Percentiles rank a stretch among this genome's conserved stretches.
Conservation (phyloP, 192 early-diverging fungal genomes). For the Jimgerdemannia lactiflua region DNA sequence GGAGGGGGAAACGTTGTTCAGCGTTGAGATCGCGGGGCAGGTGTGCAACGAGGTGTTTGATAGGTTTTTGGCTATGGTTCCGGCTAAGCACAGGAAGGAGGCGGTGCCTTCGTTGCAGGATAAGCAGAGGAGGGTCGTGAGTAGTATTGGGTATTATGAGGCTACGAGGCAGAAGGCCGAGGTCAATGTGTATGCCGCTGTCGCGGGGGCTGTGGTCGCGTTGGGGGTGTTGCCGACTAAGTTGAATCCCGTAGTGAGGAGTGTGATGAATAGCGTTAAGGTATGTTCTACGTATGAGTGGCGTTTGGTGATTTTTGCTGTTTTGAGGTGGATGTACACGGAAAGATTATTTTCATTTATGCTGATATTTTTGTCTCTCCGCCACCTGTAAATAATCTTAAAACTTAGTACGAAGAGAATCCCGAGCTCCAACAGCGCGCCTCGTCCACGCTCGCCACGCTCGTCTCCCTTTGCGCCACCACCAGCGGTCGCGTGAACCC, state of each 20-base stretch:
- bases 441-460: constrained; percentile 48
- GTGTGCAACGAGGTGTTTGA: constrained; percentile 44
- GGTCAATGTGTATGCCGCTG: constrained; percentile 63
- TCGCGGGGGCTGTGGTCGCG: constrained; percentile 79
- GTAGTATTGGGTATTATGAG: constrained; percentile 65
- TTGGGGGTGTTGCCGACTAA: constrained; percentile 77
- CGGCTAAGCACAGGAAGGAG: constrained; percentile 26
- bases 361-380: constrained; percentile 3
- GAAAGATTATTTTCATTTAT: too few relatives aligned
- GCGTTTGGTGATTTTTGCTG: constrained; percentile 16
- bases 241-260: constrained; percentile 80
- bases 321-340: neutral
- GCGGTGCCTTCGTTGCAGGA: constrained; percentile 46
- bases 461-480: constrained; percentile 45
- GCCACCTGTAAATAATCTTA: neutral
- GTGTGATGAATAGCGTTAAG: constrained; percentile 86
- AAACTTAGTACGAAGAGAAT: constrained; percentile 58
- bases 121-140: constrained; percentile 56
- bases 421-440: constrained; percentile 50
- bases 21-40: constrained; percentile 50
- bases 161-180: constrained; percentile 61
- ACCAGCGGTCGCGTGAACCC: constrained; percentile 43
- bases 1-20: constrained; percentile 37
- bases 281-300: constrained; percentile 47
- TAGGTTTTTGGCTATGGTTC: constrained; percentile 35